A percentile compares a stretch with the other conserved stretches of the same genome.
phyloP scores from a whole-genome alignment of 2,329 filamentous ascomycete genomes.

The Calonectria crousiana region DNA sequence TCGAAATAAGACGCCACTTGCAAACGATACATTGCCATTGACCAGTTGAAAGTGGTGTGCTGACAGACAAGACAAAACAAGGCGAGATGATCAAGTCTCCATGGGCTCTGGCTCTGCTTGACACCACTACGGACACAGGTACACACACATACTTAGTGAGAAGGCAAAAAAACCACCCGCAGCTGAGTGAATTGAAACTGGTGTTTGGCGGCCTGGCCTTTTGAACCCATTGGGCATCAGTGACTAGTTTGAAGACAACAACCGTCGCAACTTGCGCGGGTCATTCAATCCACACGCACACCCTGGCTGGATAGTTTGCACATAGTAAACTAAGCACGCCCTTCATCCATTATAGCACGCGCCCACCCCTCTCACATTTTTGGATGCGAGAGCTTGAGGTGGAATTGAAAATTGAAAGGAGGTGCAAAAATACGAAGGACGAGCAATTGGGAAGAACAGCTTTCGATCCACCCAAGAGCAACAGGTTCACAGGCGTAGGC shows the following conservation, averaged over 20 bases:
- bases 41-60: background rate
- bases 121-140: background rate
- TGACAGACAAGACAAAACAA: background rate
- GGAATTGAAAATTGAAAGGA: background rate
- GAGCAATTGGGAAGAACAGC: background rate
- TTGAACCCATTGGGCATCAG: slow-evolving; percentile 38
- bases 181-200: background rate
- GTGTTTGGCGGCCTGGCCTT: slow-evolving; percentile 27
- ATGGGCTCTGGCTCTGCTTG: background rate
- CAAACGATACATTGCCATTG: background rate
- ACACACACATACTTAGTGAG: background rate
- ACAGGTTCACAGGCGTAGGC: background rate
- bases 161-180: background rate
- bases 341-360: background rate
- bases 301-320: background rate
- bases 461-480: background rate
- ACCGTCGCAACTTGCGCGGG: slow-evolving; percentile 35
- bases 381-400: background rate
- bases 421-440: background rate
- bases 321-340: background rate
- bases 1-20: slow-evolving; percentile 7
- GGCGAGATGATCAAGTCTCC: background rate
- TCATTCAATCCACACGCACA: slow-evolving; percentile 6
- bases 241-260: slow-evolving; percentile 40
- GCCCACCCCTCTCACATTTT: background rate